Evolutionary conservation across 1,284 basidiomycete species (phyloP).

Genomic region (Sporisorium iseilematis-ciliati): DNA sequence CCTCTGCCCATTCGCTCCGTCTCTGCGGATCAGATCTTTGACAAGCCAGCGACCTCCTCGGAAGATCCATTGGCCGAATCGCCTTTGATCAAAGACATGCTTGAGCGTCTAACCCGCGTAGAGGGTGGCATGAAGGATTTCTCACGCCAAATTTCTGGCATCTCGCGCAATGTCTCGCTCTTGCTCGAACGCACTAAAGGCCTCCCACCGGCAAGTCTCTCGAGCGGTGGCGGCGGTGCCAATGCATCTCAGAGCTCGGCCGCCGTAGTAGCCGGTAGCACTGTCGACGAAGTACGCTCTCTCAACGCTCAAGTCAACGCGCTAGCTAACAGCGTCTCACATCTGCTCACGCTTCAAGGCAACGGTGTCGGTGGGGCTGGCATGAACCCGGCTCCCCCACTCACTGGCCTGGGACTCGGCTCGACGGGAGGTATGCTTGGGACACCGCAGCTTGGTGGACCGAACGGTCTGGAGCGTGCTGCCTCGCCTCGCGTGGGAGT

Average conservation of each 20-base stretch:
- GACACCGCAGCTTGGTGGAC: conserved; percentile 42
- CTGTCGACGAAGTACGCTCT: conserved; percentile 52
- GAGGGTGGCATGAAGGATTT: conserved; percentile 80
- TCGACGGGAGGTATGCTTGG: conserved; percentile 23
- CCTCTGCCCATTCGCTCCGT: conserved; percentile 28
- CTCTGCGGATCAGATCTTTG: conserved; percentile 32
- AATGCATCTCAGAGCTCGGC: conserved; percentile 7
- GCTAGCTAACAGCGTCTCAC: conserved; percentile 56
- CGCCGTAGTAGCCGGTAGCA: conserved; percentile 8
- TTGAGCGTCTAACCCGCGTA: conserved; percentile 80
- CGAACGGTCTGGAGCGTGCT: conserved; percentile 31
- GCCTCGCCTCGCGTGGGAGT: conserved; percentile 42
- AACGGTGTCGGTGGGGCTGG: conserved; percentile 19
- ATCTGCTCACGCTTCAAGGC: conserved; percentile 49
- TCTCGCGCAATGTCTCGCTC: conserved; percentile 81
- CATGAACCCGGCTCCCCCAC: conserved; percentile 4
- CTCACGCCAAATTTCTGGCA: conserved; percentile 79
- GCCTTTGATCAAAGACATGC: conserved; percentile 78
- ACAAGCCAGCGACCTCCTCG: conserved; percentile 12
- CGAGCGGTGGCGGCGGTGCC: conserved; percentile 28
- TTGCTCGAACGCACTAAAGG: conserved; percentile 76
- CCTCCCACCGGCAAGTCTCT: conserved; percentile 37
- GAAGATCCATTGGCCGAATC: conserved; percentile 33
- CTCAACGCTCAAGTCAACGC: conserved; percentile 57
- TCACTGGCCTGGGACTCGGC: conserved; percentile 43